Percentiles rank a stretch among this genome's conserved stretches.
Evolutionary conservation across 2,329 filamentous ascomycete genomes (phyloP).

Genomic region (Phyllosticta citriasiana): DNA sequence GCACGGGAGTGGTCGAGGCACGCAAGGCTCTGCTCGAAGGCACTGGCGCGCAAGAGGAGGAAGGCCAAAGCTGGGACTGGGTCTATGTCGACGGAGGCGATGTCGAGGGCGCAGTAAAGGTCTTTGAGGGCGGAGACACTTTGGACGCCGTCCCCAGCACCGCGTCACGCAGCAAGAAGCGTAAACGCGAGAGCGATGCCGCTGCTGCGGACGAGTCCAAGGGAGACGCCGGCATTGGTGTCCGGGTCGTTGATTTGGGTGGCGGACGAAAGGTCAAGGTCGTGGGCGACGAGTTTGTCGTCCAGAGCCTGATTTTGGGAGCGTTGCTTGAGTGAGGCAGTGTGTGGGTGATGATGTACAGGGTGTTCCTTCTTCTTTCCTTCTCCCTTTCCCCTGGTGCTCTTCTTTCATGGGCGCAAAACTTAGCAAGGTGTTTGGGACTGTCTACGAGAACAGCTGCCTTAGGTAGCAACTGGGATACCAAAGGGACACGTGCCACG

Average conservation of each 20-base stretch:
- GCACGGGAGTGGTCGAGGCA: conserved; percentile 56
- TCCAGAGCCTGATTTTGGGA: conserved; percentile 86
- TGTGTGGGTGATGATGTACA: no score
- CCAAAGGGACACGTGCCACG: no score
- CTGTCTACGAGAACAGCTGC: no score
- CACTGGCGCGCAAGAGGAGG: conserved; percentile 38
- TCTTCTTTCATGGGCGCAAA: no score
- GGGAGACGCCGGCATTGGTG: conserved; percentile 20
- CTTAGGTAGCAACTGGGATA: no score
- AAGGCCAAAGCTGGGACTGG: conserved; percentile 55
- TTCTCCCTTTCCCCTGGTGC: no score
- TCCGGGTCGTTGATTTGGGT: conserved; percentile 16
- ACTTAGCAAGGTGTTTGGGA: no score
- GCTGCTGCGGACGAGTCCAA: conserved; percentile 34
- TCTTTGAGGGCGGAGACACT: conserved; percentile 26
- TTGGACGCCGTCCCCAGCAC: conserved; percentile 10
- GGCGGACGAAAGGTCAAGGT: conserved; percentile 50
- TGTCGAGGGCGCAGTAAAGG: conserved; percentile 44
- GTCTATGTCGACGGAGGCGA: conserved; percentile 64
- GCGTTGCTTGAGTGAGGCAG: conserved; percentile 50
- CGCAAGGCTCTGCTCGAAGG: conserved; percentile 39
- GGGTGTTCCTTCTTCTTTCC: no score
- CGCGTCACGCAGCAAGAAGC: conserved; percentile 28
- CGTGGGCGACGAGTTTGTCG: conserved; percentile 75
- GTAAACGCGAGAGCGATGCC: conserved; percentile 29